Conservation (phyloP, 2,329 filamentous ascomycete genomes). For the Keithomyces neogunnii region DNA sequence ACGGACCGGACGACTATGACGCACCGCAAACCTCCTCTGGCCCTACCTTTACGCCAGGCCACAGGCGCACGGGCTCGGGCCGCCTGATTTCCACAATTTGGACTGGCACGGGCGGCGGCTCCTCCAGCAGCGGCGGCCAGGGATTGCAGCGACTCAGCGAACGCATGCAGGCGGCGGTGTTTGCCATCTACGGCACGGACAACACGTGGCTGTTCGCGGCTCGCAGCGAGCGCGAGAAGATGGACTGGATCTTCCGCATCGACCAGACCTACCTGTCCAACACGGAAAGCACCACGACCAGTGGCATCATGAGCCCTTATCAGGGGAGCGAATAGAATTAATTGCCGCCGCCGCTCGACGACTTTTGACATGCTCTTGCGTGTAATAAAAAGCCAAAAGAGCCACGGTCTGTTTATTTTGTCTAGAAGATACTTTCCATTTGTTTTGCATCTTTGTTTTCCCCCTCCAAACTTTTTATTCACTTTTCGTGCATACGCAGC, state of each 20-base stretch:
- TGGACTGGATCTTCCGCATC: slow-evolving; percentile 93
- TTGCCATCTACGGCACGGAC: slow-evolving; percentile 87
- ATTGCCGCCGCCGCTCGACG: neutral
- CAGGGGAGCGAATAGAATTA: slow-evolving; percentile 22
- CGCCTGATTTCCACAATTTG: slow-evolving; percentile 47
- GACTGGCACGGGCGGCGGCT: slow-evolving; percentile 33
- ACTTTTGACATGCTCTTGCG: neutral
- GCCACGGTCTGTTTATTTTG: neutral
- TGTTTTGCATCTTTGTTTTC: neutral
- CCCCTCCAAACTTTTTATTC: no score
- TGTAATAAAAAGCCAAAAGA: neutral
- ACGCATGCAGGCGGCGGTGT: slow-evolving; percentile 63
- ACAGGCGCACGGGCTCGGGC: slow-evolving; percentile 41
- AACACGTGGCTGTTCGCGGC: slow-evolving; percentile 95
- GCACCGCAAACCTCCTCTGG: slow-evolving; percentile 20
- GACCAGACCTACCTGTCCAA: slow-evolving; percentile 65
- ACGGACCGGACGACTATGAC: slow-evolving; percentile 35
- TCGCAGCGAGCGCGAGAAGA: slow-evolving; percentile 81
- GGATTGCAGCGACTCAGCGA: slow-evolving; percentile 48
- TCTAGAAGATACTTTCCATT: neutral
- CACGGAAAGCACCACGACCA: slow-evolving; percentile 31
- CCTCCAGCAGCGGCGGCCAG: slow-evolving; percentile 13
- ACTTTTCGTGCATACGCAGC: neutral
- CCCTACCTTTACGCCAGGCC: slow-evolving; percentile 33
- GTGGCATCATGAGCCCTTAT: slow-evolving; percentile 27